Evolutionary conservation across 1,284 basidiomycete species (phyloP), one percentile per base, ranked within the genome.

Genomic region (Apiotrichum akiyoshidainum): DNA sequence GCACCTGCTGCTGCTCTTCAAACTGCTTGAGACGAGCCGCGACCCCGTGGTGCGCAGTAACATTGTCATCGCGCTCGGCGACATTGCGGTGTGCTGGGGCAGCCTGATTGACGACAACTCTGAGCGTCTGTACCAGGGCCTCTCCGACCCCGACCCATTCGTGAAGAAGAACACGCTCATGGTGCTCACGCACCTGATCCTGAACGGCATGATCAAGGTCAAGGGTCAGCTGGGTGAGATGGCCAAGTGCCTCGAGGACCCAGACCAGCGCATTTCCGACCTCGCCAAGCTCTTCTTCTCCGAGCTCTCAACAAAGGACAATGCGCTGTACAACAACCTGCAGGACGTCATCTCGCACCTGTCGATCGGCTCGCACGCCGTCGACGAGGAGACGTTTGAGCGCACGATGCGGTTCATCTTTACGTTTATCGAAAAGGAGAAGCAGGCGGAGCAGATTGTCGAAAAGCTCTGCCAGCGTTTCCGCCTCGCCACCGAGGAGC

Each of bases 161-260:
- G 95, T 99, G 61, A 99, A 98, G 86, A 98, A 99, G 82, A 97
- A 98, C 79, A 97, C 95, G 46, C 83, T 99, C 51, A 99, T 99
- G 95, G 95, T 99, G 49, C 82, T 99, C 59, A 98, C 95, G 5
- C 94, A 99, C 78, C 79, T 99, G 63, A 99, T 99, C 72, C 79
- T 98, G 63, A 98, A 98, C 72, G 95, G 95, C 1, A 98, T 98
- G 95, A 92, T 97, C 82, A 99, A 99, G 78, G 95, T 98, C 72
- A 99, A 99, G 78, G 96, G 96, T 1, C 95, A 99, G 75, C 82
- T 98, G 5, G 95, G 96, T 37, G 96, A 98, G 81, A 97, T 99
- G 93, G 96, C 95, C 37, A 99, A 99, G 79, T 99, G 95, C 71
- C 80, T 99, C 21, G 92, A 98, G 77, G 94, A 99, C 77, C 82